Evolutionary conservation across 2,329 filamentous ascomycete species (phyloP), one percentile per base, ranked within the genome.

Genomic region (Venturia pyrina): DNA sequence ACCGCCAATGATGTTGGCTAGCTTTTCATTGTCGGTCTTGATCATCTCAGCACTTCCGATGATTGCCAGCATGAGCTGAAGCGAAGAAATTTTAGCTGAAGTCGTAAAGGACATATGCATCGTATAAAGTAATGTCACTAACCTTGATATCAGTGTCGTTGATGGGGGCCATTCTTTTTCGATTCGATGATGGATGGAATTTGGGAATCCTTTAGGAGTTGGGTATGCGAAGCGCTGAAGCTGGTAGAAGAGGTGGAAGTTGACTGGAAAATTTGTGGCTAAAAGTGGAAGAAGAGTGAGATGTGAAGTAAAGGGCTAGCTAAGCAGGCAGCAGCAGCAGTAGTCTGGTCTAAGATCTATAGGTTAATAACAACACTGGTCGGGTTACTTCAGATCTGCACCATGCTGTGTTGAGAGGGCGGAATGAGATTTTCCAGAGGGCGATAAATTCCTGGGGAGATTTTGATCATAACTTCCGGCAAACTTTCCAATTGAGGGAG

Each of bases 11-110:
- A 62, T 43, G 6, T 19, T 15, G 17, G 60, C 60, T 4, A 62
- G 21, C 40, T 43, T 46, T n/a, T 62, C 60, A 15, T 62, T 62
- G 60, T 62, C 60, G 34, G 34, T 41, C 60, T 62, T 62, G 37
- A 62, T 62, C 15, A 34, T 59, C 37, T 62, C 60, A 15, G 37
- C 37, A 17, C 40, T 62, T 28, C 34, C 60, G 37, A 62, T 62
- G 40, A 62, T 62, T 17, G 60, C 60, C 5, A 62, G 24, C 60
- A 62, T 62, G 13, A 62, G 28, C 60, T 62, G 37, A 28, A 28
- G 24, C 8, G 8, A 3, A 17, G 48, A 4, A 53, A 17, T 15
- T 2, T 53, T 24, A 53, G 48, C 5, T 28, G 21, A 53, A 28
- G 13, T 13, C 24, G 5, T 21, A 19, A 37, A 17, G 17, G 53